Percentiles rank a stretch among this genome's conserved stretches.
Evolutionary conservation across 2,329 filamentous ascomycete genomes (phyloP).

Genomic region (Aureobasidium uvarum): DNA sequence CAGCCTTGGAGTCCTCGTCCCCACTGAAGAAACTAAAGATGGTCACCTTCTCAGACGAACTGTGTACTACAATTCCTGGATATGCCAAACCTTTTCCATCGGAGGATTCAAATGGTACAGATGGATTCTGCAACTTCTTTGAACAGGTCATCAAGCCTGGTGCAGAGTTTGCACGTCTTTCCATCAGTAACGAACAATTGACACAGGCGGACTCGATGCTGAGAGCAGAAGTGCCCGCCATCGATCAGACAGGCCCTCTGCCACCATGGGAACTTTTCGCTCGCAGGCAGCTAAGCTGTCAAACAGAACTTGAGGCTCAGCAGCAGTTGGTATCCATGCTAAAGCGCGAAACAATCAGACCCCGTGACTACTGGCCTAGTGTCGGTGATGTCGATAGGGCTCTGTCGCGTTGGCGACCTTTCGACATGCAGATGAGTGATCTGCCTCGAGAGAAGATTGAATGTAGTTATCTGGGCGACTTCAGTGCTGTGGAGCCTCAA

Average conservation of each 20-base stretch:
- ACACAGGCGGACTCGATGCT: constrained; percentile 49
- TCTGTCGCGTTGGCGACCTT: constrained; percentile 49
- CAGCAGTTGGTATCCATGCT: constrained; percentile 39
- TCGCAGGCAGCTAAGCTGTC: constrained; percentile 21
- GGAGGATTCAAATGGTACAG: not conserved
- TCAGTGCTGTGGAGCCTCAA: constrained; percentile 39
- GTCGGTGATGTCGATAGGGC: constrained; percentile 42
- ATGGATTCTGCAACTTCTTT: constrained; percentile 7
- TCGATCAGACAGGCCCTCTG: constrained; percentile 46
- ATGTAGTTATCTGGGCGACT: constrained; percentile 43
- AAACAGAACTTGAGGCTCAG: constrained; percentile 38
- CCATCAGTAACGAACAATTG: constrained; percentile 48
- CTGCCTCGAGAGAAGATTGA: constrained; percentile 45
- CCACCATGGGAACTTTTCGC: constrained; percentile 50
- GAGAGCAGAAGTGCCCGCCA: constrained; percentile 49
- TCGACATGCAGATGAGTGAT: constrained; percentile 44
- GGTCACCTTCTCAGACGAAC: constrained; percentile 9
- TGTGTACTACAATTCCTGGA: constrained; percentile 9
- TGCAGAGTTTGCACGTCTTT: constrained; percentile 40
- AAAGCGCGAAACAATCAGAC: constrained; percentile 37
- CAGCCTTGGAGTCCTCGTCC: not conserved
- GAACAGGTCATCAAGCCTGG: constrained; percentile 36
- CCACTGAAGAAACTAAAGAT: constrained; percentile 23
- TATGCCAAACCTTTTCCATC: constrained; percentile 2
- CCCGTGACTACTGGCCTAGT: constrained; percentile 44